phyloP scores from a whole-genome alignment of 2,329 filamentous ascomycete genomes.

The Fusarium graminum region DNA sequence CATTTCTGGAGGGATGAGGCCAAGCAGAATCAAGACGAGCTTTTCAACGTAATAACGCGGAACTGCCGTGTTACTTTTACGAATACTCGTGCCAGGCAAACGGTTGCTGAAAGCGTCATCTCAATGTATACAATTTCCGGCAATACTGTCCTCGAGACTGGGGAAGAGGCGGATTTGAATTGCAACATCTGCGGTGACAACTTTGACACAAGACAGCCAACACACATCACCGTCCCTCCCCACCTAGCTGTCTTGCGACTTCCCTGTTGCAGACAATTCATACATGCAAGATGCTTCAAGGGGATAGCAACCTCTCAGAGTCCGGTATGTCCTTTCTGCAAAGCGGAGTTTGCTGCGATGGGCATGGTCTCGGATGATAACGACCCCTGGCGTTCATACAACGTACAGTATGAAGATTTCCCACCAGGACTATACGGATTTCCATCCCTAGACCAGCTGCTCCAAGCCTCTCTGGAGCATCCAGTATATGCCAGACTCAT shows the following conservation, averaged over 20 bases:
- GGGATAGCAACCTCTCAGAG: background rate
- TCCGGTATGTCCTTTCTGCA: slow-evolving; percentile 26
- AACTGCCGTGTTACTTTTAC: slow-evolving; percentile 14
- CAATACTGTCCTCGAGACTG: background rate
- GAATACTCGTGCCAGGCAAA: slow-evolving; percentile 7
- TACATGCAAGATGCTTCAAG: slow-evolving; percentile 34
- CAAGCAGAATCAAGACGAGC: background rate
- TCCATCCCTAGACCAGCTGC: background rate
- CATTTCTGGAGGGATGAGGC: background rate
- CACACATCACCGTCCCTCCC: background rate
- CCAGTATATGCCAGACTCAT: background rate
- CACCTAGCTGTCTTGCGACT: slow-evolving; percentile 12
- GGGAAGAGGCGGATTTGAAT: background rate
- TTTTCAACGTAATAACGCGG: background rate
- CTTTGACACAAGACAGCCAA: slow-evolving; percentile 2
- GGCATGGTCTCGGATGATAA: background rate
- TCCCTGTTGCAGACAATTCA: slow-evolving; percentile 24
- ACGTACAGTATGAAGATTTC: background rate
- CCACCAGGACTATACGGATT: slow-evolving; percentile 4
- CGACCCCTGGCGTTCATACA: background rate
- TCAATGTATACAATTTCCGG: background rate
- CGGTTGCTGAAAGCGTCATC: background rate
- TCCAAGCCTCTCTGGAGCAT: background rate
- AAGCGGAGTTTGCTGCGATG: background rate
- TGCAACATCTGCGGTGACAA: slow-evolving; percentile 26